Evolutionary conservation across 495 filamentous ascomycete genomes (phyloP), one percentile per base, ranked within the genome.

Genomic region (Aspergillus leporis): DNA sequence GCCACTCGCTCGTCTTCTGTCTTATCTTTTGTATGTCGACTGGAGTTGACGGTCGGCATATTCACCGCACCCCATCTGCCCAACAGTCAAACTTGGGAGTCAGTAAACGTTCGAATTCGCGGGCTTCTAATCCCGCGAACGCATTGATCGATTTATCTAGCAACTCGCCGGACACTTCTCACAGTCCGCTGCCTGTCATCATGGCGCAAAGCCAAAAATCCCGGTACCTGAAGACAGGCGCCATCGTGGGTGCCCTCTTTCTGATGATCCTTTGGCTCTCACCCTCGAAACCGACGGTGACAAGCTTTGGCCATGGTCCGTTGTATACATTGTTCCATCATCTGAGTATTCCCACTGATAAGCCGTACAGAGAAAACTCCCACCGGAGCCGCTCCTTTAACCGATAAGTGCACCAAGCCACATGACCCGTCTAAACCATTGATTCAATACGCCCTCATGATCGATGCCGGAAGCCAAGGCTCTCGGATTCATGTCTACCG

Each of bases 401-500:
- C 84, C 9, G 61, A 61, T 36, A 88, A 83, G 75, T 98, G 94
- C 81, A 85, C 85, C 49, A 90, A 86, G 69, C 90, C 93, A 28
- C 85, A 80, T 72, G 90, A 91, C 55, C 83, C 86, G 32, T 85
- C 89, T 45, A 98, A 96, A 77, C 95, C 95, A 25, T 80, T 98
- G 62, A 87, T 97, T 59, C 94, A 98, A 68, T 98, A 97, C 80
- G 94, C 91, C 57, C 83, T 96, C 63, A 98, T 98, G 94, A 91
- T 98, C 67, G 94, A 98, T 79, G 94, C 94, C 38, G 94, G 94
- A 55, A 97, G 93, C 76, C 97, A 93, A 41, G 94, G 94, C 58
- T 98, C 94, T 59, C 90, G 94, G 55, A 97, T 98, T 68, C 94
- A 98, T 75, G 93, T 98, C 55, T 98, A 97, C 78, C 87, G 88